Evolutionary conservation across 78 protist species (phyloP).

Genomic region (Emiliania huxleyi): DNA sequence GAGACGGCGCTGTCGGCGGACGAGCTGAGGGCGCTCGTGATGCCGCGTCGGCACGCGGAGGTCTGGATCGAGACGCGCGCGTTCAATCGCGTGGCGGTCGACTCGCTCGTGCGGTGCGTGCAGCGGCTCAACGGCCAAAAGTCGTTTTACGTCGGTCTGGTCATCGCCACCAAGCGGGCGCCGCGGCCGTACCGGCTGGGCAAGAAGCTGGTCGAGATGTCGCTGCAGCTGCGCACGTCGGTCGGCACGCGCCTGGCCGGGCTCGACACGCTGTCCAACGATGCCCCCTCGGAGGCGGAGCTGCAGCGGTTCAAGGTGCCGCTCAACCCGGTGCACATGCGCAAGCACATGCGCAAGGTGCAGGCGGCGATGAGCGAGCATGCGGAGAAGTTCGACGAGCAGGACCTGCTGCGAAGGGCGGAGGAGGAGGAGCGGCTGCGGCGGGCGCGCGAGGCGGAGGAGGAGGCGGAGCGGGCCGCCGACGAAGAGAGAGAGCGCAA

Average conservation of each 20-base stretch:
- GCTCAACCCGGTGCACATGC: background rate
- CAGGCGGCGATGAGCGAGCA: background rate
- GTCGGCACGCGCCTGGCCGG: background rate
- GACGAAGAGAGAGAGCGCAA: background rate
- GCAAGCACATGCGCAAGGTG: background rate
- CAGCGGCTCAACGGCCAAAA: background rate
- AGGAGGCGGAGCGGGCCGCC: background rate
- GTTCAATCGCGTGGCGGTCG: background rate
- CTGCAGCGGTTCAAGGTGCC: background rate
- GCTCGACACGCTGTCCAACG: background rate
- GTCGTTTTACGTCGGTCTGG: background rate
- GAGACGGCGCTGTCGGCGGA: background rate
- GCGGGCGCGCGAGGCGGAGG: background rate
- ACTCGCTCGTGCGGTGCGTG: background rate
- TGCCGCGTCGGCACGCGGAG: background rate
- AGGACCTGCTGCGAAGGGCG: background rate
- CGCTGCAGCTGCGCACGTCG: background rate
- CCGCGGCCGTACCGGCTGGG: background rate
- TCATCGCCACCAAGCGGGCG: background rate
- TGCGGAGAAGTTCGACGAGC: background rate
- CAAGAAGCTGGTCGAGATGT: background rate
- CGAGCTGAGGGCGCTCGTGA: background rate
- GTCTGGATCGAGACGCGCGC: too few relatives aligned
- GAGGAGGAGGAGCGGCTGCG: slow-evolving; percentile 3
- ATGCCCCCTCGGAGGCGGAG: background rate